Base-by-base conservation (phyloP, 805 yeast genomes). In the Tetrapisispora fleetii region DNA sequence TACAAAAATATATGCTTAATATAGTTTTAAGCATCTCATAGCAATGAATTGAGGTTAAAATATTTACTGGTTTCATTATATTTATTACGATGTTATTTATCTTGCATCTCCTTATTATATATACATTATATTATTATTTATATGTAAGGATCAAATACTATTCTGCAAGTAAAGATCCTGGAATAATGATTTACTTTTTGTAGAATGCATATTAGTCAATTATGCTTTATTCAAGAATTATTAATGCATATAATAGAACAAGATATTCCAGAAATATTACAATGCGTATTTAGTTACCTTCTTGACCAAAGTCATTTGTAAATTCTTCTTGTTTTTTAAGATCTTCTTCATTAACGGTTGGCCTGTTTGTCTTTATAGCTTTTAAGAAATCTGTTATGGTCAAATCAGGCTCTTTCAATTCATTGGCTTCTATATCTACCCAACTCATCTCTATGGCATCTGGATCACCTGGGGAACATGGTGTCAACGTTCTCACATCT, bases 401-500 rank as follows among this genome's bases (percentile, higher is more conserved):
- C 55, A 93, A 74, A 9, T 80, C 87, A 1, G 99, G 99, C 61
- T 93, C 97, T 59, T 78, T 78, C 47, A 93, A 73, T 66, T 93
- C 93, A 58, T 91, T 91, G 14, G 95, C 84, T 48, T 78, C 93
- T 37, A 93, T 78, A 52, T 88, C 91, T 77, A 85, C 80, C 99
- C 99, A 93, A 62, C 80, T 81, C 87, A 85, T 83, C 63, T 93
- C 99, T 38, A 69, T 65, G 0, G 98, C 96, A 17, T 77, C 86
- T 2, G 66, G 63, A 54, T 86, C 96, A n/a, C 99, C 99, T 0
- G 99, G 99, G 0, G 97, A 89, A 62, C 99, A 93, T 1, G 99
- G 99, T 16, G 90, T 85, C 45, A 79, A 75, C 63, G 79, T 81
- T 27, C 65, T 57, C 10, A 41, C 35, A 1, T 64, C 65, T 13